Evolutionary conservation across 345 rosid species (phyloP).

Genomic region (Heritiera littoralis): DNA sequence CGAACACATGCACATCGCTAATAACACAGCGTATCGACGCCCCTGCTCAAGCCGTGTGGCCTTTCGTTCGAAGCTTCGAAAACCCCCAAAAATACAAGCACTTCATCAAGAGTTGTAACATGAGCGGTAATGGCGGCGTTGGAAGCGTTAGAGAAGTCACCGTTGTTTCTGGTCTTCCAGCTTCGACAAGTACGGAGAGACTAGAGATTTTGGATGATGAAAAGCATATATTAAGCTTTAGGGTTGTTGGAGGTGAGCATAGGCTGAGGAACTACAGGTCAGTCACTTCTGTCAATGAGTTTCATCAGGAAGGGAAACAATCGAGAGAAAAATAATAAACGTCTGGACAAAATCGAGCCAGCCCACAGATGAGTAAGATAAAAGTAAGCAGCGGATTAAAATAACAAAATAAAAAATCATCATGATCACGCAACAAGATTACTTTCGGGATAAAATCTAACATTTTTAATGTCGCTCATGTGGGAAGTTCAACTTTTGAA

Average conservation of each 20-base stretch:
- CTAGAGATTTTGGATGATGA: slow-evolving; percentile 77
- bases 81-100: slow-evolving; percentile 79
- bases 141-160: slow-evolving; percentile 81
- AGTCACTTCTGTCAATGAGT: slow-evolving; percentile 79
- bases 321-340: no score
- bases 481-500: no score
- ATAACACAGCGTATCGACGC: slow-evolving; percentile 73
- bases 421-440: no score
- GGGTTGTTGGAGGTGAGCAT: slow-evolving; percentile 85
- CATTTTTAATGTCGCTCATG: no score
- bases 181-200: slow-evolving; percentile 82
- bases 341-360: no score
- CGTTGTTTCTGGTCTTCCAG: slow-evolving; percentile 77
- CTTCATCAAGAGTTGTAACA: slow-evolving; percentile 66
- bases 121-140: slow-evolving; percentile 53
- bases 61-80: slow-evolving; percentile 59
- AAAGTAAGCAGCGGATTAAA: no score
- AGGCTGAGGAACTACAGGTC: slow-evolving; percentile 69
- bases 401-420: no score
- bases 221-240: slow-evolving; percentile 66
- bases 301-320: slow-evolving; percentile 34
- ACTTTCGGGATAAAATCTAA: no score
- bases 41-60: slow-evolving; percentile 62
- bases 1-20: slow-evolving; percentile 66
- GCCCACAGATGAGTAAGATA: no score